phyloP scores from a whole-genome alignment of 2,329 filamentous ascomycete genomes.

The Graphiopsis chlorocephala region DNA sequence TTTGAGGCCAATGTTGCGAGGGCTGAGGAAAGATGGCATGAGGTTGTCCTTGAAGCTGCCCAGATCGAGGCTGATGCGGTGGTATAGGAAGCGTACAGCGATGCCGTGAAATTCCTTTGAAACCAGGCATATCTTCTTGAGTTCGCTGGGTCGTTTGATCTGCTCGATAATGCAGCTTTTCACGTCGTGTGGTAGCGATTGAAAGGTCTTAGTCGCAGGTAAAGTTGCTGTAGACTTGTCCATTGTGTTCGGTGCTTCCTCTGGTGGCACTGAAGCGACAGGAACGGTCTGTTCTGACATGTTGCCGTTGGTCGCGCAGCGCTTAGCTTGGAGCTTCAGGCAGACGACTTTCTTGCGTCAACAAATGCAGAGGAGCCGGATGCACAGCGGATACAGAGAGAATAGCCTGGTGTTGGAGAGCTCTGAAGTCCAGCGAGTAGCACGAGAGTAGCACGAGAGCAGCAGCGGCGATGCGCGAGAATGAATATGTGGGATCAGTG shows the following conservation, averaged over 20 bases:
- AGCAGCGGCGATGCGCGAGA: neutral
- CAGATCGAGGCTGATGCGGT: conserved; percentile 47
- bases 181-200: conserved; percentile 22
- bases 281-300: neutral
- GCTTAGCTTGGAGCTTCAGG: neutral
- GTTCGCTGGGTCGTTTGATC: conserved; percentile 47
- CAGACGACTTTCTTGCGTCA: neutral
- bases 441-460: neutral
- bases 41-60: conserved; percentile 44
- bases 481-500: neutral
- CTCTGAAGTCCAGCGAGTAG: neutral
- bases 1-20: conserved; percentile 47
- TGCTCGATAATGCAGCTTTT: conserved; percentile 41
- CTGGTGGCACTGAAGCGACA: neutral
- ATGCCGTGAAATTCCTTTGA: conserved; percentile 48
- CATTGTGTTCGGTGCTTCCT: neutral
- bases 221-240: neutral
- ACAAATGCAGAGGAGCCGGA: neutral
- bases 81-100: conserved; percentile 46
- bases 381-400: neutral
- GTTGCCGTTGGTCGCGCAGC: neutral
- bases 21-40: conserved; percentile 46
- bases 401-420: neutral
- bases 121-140: conserved; percentile 47
- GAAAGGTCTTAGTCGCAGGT: conserved; percentile 14